phyloP scores from a whole-genome alignment of 2,329 filamentous ascomycete species.

The Chaetomiaceae sp. region DNA sequence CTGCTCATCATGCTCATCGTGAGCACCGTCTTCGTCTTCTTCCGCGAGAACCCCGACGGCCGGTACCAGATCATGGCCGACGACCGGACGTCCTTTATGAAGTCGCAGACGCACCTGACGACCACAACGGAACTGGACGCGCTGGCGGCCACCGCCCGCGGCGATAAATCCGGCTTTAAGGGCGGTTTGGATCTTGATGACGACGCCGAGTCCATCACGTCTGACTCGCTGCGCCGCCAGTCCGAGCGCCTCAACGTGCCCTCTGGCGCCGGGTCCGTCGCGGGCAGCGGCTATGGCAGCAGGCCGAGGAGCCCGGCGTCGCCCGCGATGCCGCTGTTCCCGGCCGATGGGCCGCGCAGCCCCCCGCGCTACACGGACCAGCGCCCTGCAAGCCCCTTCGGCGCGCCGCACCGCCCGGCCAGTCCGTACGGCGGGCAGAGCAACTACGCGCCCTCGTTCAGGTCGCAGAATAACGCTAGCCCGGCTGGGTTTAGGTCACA shows the following conservation, averaged over 20 bases:
- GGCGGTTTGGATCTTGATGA: constrained; percentile 61
- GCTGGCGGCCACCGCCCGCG: constrained; percentile 79
- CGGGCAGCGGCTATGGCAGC: constrained; percentile 24
- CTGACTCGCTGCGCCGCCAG: constrained; percentile 46
- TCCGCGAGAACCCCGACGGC: constrained; percentile 89
- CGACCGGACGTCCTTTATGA: constrained; percentile 94
- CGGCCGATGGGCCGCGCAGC: constrained; percentile 31
- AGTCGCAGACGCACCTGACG: constrained; percentile 76
- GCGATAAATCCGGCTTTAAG: constrained; percentile 61
- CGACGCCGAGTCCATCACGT: constrained; percentile 62
- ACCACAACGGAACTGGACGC: constrained; percentile 82
- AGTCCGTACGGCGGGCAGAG: constrained; percentile 5
- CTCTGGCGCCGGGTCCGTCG: constrained; percentile 15
- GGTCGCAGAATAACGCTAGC: constrained; percentile 34
- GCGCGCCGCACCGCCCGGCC: background rate
- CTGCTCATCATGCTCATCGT: constrained; percentile 77
- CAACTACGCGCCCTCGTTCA: constrained; percentile 31
- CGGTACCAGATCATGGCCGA: constrained; percentile 96
- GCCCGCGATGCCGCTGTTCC: constrained; percentile 47
- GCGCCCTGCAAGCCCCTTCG: constrained; percentile 16
- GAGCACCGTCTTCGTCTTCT: constrained; percentile 59
- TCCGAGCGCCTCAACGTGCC: constrained; percentile 27
- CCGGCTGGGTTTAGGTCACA: background rate
- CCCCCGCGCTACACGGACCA: constrained; percentile 24
- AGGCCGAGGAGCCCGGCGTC: constrained; percentile 42